phyloP scores from a whole-genome alignment of 352 stramenopile genomes.

The Phytopythium litorale region DNA sequence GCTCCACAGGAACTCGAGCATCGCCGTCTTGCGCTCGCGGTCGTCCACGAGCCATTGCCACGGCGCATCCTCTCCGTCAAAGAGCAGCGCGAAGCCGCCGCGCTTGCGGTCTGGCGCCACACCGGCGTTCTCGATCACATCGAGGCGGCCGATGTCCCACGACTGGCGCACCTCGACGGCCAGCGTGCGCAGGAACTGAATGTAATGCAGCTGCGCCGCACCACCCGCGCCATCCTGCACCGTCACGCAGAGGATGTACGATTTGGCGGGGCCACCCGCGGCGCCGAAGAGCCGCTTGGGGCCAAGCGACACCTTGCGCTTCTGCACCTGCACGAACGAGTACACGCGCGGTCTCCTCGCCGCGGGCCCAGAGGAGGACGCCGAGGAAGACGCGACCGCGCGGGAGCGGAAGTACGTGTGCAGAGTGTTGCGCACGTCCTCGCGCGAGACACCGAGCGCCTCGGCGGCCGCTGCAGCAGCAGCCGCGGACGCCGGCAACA shows the following conservation, averaged over 20 bases:
- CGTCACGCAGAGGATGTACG: conserved; percentile 68
- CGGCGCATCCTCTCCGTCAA: conserved; percentile 35
- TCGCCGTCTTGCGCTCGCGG: conserved; percentile 35
- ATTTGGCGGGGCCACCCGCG: conserved; percentile 29
- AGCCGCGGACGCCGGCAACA: conserved; percentile 7
- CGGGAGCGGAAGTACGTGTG: conserved; percentile 62
- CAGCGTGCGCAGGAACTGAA: conserved; percentile 63
- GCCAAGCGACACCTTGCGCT: conserved; percentile 46
- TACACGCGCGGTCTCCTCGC: conserved; percentile 40
- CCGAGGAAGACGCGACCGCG: neutral
- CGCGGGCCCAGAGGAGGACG: neutral
- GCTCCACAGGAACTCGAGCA: conserved; percentile 77
- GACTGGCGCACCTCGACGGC: conserved; percentile 60
- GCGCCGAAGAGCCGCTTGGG: conserved; percentile 54
- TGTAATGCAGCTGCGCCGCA: conserved; percentile 46
- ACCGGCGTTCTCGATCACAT: conserved; percentile 58
- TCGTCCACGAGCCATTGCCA: conserved; percentile 67
- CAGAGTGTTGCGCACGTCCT: conserved; percentile 60
- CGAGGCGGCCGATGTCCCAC: conserved; percentile 50
- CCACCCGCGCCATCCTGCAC: conserved; percentile 30
- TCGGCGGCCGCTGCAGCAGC: neutral
- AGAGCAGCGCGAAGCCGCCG: conserved; percentile 52
- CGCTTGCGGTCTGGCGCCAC: conserved; percentile 45
- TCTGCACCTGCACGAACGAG: conserved; percentile 64
- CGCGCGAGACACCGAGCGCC: conserved; percentile 36